A percentile compares a stretch with the other conserved stretches of the same genome.
These are phyloP conservation scores for Cryphonectria nitschkei DNA, from an alignment of 2,329 filamentous ascomycete species.

Conservation along the genomic window DNA sequence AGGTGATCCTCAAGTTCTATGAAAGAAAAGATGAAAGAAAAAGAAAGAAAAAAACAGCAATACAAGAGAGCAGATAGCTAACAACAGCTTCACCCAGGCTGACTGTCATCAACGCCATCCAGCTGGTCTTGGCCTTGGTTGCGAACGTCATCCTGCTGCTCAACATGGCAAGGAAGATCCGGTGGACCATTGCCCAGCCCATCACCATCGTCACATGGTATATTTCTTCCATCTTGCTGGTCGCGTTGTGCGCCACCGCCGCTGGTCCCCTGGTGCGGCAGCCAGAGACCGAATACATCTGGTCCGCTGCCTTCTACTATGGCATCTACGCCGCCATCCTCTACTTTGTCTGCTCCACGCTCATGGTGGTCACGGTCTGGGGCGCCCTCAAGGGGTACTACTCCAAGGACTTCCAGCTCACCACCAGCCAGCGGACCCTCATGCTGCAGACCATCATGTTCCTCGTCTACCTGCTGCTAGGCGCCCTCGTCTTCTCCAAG, in stretches of 20 bases:
- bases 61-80: neutral
- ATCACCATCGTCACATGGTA: constrained; percentile 83
- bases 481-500: constrained; percentile 73
- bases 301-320: constrained; percentile 86
- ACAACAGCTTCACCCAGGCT: constrained; percentile 52
- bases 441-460: constrained; percentile 91
- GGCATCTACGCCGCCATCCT: constrained; percentile 78
- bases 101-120: constrained; percentile 74
- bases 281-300: constrained; percentile 57
- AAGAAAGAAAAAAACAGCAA: neutral
- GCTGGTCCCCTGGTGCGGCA: constrained; percentile 56
- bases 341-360: constrained; percentile 77
- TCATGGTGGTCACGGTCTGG: constrained; percentile 79
- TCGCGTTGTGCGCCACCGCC: constrained; percentile 68
- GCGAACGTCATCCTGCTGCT: constrained; percentile 83
- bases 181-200: constrained; percentile 82
- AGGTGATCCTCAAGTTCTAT: neutral
- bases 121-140: constrained; percentile 73
- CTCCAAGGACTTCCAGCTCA: constrained; percentile 76
- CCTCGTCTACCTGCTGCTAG: constrained; percentile 78
- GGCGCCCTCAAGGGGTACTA: constrained; percentile 75
- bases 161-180: constrained; percentile 81
- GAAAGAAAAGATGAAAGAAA: too few relatives aligned
- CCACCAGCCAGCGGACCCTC: constrained; percentile 79
- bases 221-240: constrained; percentile 65